phyloP scores from a whole-genome alignment of 1,284 basidiomycete species.

The Caloboletus inedulis region DNA sequence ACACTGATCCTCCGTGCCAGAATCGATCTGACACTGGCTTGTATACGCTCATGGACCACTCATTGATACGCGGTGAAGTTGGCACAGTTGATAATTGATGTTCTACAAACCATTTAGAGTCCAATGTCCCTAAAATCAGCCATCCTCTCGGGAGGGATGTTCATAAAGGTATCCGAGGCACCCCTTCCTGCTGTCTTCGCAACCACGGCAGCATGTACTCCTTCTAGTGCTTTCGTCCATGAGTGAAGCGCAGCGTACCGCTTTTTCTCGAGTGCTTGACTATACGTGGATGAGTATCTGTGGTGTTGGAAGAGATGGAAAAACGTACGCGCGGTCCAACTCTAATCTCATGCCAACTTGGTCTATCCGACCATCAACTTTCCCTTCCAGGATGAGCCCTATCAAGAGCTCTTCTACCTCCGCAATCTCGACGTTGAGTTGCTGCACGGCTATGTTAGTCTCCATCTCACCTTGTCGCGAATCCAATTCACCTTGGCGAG shows the following conservation, averaged over 20 bases:
- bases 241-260: slow-evolving; percentile 79
- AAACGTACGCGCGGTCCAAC: slow-evolving; percentile 78
- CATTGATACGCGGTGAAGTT: slow-evolving; percentile 3
- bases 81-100: slow-evolving; percentile 4
- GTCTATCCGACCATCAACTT: slow-evolving; percentile 93
- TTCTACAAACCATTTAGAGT: slow-evolving; percentile 17
- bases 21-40: not conserved
- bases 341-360: slow-evolving; percentile 92
- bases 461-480: not conserved
- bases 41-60: not conserved
- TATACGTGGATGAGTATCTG: slow-evolving; percentile 32
- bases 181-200: slow-evolving; percentile 60
- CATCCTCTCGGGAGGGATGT: slow-evolving; percentile 33
- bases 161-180: slow-evolving; percentile 27
- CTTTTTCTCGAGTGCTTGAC: slow-evolving; percentile 79
- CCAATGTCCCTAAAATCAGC: slow-evolving; percentile 30
- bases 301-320: not conserved
- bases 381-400: slow-evolving; percentile 91
- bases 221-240: slow-evolving; percentile 77
- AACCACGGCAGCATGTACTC: slow-evolving; percentile 68
- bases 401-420: slow-evolving; percentile 95
- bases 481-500: slow-evolving; percentile 69
- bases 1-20: slow-evolving; percentile 7
- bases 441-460: slow-evolving; percentile 45
- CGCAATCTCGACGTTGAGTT: slow-evolving; percentile 83